Conservation (phyloP, 2,329 filamentous ascomycete species). For the Plenodomus tracheiphilus region DNA sequence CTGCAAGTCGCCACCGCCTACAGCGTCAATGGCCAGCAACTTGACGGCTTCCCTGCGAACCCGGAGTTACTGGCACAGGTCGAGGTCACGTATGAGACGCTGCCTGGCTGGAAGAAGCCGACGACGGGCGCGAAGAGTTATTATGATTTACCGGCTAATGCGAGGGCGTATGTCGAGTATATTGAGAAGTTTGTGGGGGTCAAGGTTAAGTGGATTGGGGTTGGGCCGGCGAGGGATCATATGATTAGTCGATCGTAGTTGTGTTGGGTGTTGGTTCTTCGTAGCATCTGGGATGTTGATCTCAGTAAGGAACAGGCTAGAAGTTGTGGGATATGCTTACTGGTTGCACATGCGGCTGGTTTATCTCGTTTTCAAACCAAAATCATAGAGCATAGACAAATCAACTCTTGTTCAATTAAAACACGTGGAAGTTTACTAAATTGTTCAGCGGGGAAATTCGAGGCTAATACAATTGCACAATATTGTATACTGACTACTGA, state of each 20-base stretch:
- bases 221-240: slow-evolving; percentile 66
- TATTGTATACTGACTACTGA: too few species aligned
- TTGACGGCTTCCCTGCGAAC: slow-evolving; percentile 69
- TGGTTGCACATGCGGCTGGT: too few species aligned
- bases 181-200: slow-evolving; percentile 69
- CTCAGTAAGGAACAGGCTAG: too few species aligned
- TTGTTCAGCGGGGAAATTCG: too few species aligned
- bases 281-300: too few species aligned
- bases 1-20: slow-evolving; percentile 78
- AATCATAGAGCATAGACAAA: too few species aligned
- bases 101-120: slow-evolving; percentile 69
- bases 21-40: slow-evolving; percentile 57
- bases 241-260: slow-evolving; percentile 59
- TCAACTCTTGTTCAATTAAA: too few species aligned
- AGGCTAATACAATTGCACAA: too few species aligned
- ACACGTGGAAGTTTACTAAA: too few species aligned
- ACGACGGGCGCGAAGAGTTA: slow-evolving; percentile 65
- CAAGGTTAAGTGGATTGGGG: slow-evolving; percentile 67
- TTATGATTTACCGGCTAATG: slow-evolving; percentile 65
- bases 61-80: slow-evolving; percentile 60
- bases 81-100: slow-evolving; percentile 68
- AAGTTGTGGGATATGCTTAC: too few species aligned
- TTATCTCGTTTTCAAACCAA: too few species aligned
- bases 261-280: too few species aligned
- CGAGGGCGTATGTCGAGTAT: slow-evolving; percentile 67